Evolutionary conservation across 768 basidiomycete species (phyloP).

Genomic region (Suillus decipiens): DNA sequence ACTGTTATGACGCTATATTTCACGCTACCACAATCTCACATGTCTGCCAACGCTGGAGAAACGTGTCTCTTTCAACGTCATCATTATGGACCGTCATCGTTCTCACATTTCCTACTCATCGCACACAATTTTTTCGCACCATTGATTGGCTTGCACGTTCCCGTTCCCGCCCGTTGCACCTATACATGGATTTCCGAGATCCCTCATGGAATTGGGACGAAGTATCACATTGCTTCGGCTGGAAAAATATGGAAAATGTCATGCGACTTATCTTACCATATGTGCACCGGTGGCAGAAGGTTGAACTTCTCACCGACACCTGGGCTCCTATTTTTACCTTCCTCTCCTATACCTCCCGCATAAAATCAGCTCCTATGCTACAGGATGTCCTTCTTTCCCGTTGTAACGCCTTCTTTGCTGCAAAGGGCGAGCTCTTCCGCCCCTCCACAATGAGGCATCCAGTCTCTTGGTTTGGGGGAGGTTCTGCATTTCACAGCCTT

Average conservation of each 20-base stretch:
- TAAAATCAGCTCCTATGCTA: conserved; percentile 39
- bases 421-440: conserved; percentile 43
- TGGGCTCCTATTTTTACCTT: conserved; percentile 61
- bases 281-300: conserved; percentile 44
- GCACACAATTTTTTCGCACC: conserved; percentile 38
- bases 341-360: conserved; percentile 40
- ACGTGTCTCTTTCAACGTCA: conserved; percentile 45
- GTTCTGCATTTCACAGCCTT: conserved; percentile 34
- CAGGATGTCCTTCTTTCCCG: conserved; percentile 47
- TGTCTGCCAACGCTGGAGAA: conserved; percentile 53
- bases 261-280: conserved; percentile 48
- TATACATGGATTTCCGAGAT: conserved; percentile 61
- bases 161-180: conserved; percentile 44
- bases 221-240: conserved; percentile 44
- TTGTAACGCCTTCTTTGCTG: conserved; percentile 60
- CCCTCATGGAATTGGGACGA: conserved; percentile 55
- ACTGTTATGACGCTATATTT: conserved; percentile 26
- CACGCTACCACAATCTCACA: conserved; percentile 43
- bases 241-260: conserved; percentile 45
- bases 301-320: conserved; percentile 59
- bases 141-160: conserved; percentile 48
- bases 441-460: conserved; percentile 43
- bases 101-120: conserved; percentile 45
- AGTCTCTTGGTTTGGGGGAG: conserved; percentile 44
- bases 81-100: conserved; percentile 54